Base-by-base conservation (phyloP, 1,284 basidiomycete species). In the Cutaneotrichosporon sp. region DNA sequence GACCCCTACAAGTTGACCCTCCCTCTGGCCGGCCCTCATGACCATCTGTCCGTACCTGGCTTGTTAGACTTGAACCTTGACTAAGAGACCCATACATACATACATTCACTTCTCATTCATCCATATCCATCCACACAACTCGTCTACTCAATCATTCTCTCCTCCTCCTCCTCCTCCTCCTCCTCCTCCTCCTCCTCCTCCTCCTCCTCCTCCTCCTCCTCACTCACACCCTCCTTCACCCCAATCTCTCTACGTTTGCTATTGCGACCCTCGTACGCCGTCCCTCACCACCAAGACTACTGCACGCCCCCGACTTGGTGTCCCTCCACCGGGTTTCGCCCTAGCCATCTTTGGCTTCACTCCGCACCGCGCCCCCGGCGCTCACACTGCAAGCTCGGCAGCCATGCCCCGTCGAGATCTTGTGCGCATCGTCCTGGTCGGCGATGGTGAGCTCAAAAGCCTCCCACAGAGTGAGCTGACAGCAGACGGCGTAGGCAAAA, bases 401-500 rank as follows among this genome's bases (percentile, higher is more conserved):
- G 32, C 57, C 42, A 79, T 79, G 77, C 77, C 77, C 60, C 70
- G 77, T 62, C 73, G 77, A 52, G 77, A 79, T 61, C 69, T 78
- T 26, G 77, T 79, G 60, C 87, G 94, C 71, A 94, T 97, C 76
- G 87, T 96, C 69, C 86, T 97, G 74, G 92, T 96, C 66, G 94
- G 94, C 69, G 95, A 97, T 81, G 91, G 91, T 90, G 75, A 77
- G 86, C 81, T 72, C 4, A 5, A 16, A 31, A 30, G 30, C 18
- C 9, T 5, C 30, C 21, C 13, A 11, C 13, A 13, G 10, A 36
- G 34, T 36, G 34, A 13, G 47, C 65, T 64, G 21, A 65, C 40
- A 13, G 18, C 75, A 94, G 92, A 94, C 83, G 90, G 90, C 70
- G 92, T 95, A 72, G 92, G 92, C 70, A 96, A 96, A 84, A 93